Percentiles rank a stretch among this genome's conserved stretches.
phyloP scores from a whole-genome alignment of 345 rosid genomes.

The Syzygium oleosum region DNA sequence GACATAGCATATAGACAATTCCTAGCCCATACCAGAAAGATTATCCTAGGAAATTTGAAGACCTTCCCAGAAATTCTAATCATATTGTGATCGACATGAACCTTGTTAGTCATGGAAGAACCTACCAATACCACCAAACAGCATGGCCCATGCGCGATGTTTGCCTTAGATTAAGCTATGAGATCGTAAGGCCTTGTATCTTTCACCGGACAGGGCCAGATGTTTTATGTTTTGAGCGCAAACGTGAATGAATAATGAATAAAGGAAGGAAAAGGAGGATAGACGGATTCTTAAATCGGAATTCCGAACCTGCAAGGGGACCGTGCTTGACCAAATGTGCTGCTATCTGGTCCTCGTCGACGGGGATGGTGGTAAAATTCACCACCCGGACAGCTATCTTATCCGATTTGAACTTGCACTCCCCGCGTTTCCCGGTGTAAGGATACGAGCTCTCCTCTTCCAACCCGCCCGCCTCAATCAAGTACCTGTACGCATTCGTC shows the following conservation, averaged over 20 bases:
- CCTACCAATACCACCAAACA: neutral
- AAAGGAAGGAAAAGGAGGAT: neutral
- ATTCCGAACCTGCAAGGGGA: constrained; percentile 53
- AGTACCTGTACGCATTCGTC: constrained; percentile 79
- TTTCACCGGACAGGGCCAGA: neutral
- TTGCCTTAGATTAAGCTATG: neutral
- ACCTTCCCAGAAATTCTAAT: neutral
- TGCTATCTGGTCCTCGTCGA: constrained; percentile 67
- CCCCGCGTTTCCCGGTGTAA: constrained; percentile 46
- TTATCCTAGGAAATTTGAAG: neutral
- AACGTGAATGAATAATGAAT: neutral
- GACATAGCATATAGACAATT: neutral
- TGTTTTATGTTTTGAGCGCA: neutral
- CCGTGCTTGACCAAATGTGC: constrained; percentile 67
- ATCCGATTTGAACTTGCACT: constrained; percentile 48
- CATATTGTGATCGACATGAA: neutral
- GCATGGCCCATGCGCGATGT: neutral
- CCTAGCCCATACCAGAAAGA: neutral
- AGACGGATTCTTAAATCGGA: neutral
- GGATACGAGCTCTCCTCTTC: constrained; percentile 67
- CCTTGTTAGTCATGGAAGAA: neutral
- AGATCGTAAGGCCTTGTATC: neutral
- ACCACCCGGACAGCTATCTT: constrained; percentile 47
- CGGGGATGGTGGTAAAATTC: constrained; percentile 55
- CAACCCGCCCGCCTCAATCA: constrained; percentile 72